Percentiles rank a stretch among this genome's conserved stretches.
phyloP scores from a whole-genome alignment of 441 rosid species.

The Brassica hybrid region DNA sequence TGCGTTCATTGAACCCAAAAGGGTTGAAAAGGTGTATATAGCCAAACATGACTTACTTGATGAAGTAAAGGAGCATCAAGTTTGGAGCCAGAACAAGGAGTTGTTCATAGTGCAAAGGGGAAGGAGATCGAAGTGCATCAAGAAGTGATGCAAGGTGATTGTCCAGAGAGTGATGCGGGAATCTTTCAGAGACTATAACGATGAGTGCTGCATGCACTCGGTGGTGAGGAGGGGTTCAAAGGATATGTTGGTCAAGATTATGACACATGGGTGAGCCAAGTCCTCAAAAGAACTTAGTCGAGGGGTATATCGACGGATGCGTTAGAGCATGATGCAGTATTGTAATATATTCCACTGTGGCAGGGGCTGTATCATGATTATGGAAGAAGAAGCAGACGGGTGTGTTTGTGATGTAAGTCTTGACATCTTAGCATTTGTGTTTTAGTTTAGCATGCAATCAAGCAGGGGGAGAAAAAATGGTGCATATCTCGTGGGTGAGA shows the following conservation, averaged over 20 bases:
- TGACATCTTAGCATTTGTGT: not conserved
- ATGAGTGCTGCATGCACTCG: not conserved
- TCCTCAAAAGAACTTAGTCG: not conserved
- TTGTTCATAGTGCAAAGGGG: not conserved
- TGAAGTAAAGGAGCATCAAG: not conserved
- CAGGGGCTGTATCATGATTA: not conserved
- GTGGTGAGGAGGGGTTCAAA: not conserved
- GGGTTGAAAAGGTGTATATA: not conserved
- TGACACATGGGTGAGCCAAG: not conserved
- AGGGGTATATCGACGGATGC: not conserved
- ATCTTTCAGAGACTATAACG: not conserved
- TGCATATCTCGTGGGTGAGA: not conserved
- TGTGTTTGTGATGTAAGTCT: not conserved
- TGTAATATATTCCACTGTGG: not conserved
- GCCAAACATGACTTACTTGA: not conserved
- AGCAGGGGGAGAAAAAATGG: not conserved
- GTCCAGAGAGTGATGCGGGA: not conserved
- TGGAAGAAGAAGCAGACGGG: not conserved
- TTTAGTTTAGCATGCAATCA: not conserved
- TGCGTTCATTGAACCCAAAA: not conserved
- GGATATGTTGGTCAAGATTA: not conserved
- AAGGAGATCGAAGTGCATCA: not conserved
- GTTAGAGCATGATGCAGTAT: not conserved
- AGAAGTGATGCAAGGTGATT: not conserved
- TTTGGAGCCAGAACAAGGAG: not conserved